Percentiles rank a stretch among this genome's conserved stretches.
phyloP scores from a whole-genome alignment of 179 eudicot genomes.

The Drosera spatulata region DNA sequence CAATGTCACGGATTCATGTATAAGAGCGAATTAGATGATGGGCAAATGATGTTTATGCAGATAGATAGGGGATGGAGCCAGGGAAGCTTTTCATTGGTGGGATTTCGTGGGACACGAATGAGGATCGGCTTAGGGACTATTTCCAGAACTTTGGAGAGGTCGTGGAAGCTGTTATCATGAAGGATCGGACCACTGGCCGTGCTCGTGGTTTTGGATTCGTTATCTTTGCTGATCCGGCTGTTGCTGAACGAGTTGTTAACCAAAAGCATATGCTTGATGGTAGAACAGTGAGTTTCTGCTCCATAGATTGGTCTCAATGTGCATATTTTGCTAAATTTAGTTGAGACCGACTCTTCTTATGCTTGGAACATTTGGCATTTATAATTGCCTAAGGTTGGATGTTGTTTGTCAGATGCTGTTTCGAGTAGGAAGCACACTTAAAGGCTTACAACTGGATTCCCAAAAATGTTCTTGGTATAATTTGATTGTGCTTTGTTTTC shows the following conservation, averaged over 20 bases:
- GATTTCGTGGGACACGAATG: conserved; percentile 93
- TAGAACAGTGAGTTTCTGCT: conserved; percentile 49
- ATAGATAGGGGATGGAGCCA: conserved; percentile 43
- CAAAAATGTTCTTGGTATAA: too few relatives aligned
- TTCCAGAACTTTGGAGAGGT: conserved; percentile 73
- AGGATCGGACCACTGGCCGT: conserved; percentile 81
- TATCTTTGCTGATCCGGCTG: conserved; percentile 69
- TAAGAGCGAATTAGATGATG: conserved; percentile 1
- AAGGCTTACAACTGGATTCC: too few relatives aligned
- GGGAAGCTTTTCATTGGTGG: conserved; percentile 91
- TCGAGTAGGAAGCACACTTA: too few relatives aligned
- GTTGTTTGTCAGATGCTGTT: too few relatives aligned
- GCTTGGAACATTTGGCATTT: too few relatives aligned
- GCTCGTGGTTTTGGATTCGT: conserved; percentile 92
- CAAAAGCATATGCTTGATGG: conserved; percentile 85
- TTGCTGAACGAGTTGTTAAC: conserved; percentile 73
- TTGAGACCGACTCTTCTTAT: not conserved
- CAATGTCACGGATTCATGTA: not conserved
- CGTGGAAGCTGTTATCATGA: conserved; percentile 88
- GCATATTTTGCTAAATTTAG: not conserved
- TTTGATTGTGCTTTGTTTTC: too few relatives aligned
- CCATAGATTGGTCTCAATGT: not conserved
- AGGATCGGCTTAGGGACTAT: conserved; percentile 70
- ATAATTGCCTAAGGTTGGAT: too few relatives aligned
- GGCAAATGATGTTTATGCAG: conserved; percentile 13